A percentile compares a stretch with the other conserved stretches of the same genome.
phyloP scores from a whole-genome alignment of 2,329 filamentous ascomycete genomes.

The Intubia oerlemansii region DNA sequence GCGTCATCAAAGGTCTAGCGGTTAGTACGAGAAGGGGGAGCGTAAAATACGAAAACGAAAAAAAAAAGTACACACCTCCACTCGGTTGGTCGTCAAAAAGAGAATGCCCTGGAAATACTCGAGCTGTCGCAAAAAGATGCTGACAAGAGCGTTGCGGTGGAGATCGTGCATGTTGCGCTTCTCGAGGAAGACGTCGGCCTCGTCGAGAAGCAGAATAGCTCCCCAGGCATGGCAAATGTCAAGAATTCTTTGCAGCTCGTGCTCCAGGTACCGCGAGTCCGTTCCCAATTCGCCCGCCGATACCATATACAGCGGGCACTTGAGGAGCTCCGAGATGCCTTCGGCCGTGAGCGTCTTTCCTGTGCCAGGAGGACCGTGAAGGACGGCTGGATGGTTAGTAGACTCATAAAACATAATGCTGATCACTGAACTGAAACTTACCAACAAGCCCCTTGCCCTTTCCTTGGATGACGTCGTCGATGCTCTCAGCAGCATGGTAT shows the following conservation, averaged over 20 bases:
- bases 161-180: slow-evolving; percentile 23
- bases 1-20: slow-evolving; percentile 54
- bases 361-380: slow-evolving; percentile 47
- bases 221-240: slow-evolving; percentile 26
- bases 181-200: slow-evolving; percentile 31
- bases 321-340: slow-evolving; percentile 19
- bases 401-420: not conserved
- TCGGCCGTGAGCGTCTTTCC: slow-evolving; percentile 24
- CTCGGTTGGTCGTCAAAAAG: slow-evolving; percentile 76
- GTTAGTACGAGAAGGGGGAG: slow-evolving; percentile 2
- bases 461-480: slow-evolving; percentile 64
- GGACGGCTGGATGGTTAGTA: slow-evolving; percentile 26
- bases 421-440: too few relatives aligned
- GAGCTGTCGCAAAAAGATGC: slow-evolving; percentile 65
- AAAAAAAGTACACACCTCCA: slow-evolving; percentile 26
- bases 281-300: slow-evolving; percentile 27
- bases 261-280: slow-evolving; percentile 20
- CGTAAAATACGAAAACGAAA: slow-evolving; percentile 1
- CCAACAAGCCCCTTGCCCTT: slow-evolving; percentile 70
- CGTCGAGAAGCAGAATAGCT: slow-evolving; percentile 28
- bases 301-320: slow-evolving; percentile 31
- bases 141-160: slow-evolving; percentile 28
- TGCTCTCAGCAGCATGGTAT: slow-evolving; percentile 58
- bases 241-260: slow-evolving; percentile 24
- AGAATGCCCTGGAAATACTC: slow-evolving; percentile 88